phyloP scores from a whole-genome alignment of 495 filamentous ascomycete genomes.

The Hyaloscypha bicolor region DNA sequence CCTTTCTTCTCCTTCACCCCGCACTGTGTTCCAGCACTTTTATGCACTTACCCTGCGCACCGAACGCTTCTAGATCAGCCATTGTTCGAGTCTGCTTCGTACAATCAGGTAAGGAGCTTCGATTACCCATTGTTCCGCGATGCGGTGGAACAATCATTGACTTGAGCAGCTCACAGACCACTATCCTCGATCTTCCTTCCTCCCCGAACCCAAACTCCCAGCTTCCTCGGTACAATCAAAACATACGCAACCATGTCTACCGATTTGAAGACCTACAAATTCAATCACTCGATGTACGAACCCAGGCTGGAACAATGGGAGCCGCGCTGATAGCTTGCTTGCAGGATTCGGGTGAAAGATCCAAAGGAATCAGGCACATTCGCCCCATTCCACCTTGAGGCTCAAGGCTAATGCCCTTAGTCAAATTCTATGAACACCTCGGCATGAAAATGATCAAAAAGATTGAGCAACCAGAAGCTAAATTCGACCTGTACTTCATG shows the following conservation, averaged over 20 bases:
- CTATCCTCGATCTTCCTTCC: background rate
- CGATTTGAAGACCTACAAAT: constrained; percentile 79
- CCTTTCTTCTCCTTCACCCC: background rate
- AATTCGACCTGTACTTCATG: constrained; percentile 89
- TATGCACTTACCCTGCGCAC: background rate
- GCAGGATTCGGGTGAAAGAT: constrained; percentile 93
- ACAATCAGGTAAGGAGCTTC: background rate
- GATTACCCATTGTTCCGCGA: background rate
- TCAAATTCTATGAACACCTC: constrained; percentile 94
- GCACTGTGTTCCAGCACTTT: background rate
- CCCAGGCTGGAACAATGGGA: constrained; percentile 9
- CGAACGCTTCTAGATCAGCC: background rate
- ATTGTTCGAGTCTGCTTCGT: background rate
- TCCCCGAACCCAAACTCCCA: background rate
- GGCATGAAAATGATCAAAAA: constrained; percentile 84
- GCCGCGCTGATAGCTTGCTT: constrained; percentile 22
- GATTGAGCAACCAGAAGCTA: constrained; percentile 70
- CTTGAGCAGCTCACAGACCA: background rate
- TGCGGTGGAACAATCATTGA: background rate
- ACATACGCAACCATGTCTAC: constrained; percentile 64
- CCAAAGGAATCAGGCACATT: constrained; percentile 72
- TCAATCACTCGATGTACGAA: constrained; percentile 78
- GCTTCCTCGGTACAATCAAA: constrained; percentile 10
- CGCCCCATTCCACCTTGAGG: background rate
- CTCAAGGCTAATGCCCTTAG: constrained; percentile 35